Evolutionary conservation across 768 basidiomycete genomes (phyloP).

Genomic region (Glaciozyma martinii): DNA sequence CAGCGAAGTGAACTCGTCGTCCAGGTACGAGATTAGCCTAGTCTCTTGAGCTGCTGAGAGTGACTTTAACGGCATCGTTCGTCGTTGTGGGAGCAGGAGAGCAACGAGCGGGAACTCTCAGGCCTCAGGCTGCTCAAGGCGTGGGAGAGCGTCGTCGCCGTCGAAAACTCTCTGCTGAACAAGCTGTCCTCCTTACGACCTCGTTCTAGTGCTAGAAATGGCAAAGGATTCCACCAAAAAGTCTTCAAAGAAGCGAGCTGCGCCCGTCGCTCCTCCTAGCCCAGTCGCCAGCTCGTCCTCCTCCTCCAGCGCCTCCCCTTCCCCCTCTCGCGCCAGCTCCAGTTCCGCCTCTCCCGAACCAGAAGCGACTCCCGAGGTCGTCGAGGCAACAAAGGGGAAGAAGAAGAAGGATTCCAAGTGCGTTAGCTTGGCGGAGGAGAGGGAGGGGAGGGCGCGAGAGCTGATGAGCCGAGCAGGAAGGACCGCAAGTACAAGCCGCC

Average conservation of each 20-base stretch:
- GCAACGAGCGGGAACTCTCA: too few relatives aligned
- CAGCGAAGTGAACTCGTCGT: constrained; percentile 10
- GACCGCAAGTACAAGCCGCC: constrained; percentile 19
- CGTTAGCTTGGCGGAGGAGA: not conserved
- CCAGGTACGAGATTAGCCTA: constrained; percentile 23
- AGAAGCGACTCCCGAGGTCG: too few relatives aligned
- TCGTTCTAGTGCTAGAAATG: too few relatives aligned
- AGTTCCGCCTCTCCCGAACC: constrained; percentile 16
- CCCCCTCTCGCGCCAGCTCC: not conserved
- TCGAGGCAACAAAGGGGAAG: too few relatives aligned
- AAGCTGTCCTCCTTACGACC: too few relatives aligned
- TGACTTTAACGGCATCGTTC: not conserved
- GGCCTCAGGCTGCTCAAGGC: too few relatives aligned
- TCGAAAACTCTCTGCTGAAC: too few relatives aligned
- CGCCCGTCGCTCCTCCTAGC: too few relatives aligned
- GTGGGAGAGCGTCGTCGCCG: too few relatives aligned
- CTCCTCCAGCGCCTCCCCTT: constrained; percentile 7
- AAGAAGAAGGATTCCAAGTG: not conserved
- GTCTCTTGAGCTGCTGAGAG: constrained; percentile 2
- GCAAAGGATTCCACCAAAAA: constrained; percentile 16
- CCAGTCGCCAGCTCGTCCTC: not conserved
- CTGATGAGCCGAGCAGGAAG: not conserved
- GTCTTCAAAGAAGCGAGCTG: constrained; percentile 3
- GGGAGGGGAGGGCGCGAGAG: not conserved
- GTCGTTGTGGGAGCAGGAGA: not conserved